A percentile compares a stretch with the other conserved stretches of the same genome.
phyloP scores from a whole-genome alignment of 83 land plant genomes.

The Diphasiastrum complanatum region DNA sequence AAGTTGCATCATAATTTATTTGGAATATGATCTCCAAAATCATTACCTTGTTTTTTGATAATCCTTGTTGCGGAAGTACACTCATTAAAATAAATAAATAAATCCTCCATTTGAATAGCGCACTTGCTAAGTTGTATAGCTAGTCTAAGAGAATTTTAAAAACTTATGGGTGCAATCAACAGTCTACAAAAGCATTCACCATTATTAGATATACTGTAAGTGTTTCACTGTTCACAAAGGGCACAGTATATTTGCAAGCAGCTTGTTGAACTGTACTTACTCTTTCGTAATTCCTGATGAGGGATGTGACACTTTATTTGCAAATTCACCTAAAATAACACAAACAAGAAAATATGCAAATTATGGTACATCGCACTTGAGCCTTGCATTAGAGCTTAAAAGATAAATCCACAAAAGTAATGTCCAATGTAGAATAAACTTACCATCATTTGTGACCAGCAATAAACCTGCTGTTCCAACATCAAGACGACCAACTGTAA shows the following conservation, averaged over 20 bases:
- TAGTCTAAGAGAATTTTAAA: too few relatives aligned
- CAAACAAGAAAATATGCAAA: background rate
- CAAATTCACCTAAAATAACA: constrained; percentile 82
- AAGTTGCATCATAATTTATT: too few relatives aligned
- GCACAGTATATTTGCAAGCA: background rate
- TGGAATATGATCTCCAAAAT: too few relatives aligned
- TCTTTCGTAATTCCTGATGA: constrained; percentile 84
- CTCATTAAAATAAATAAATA: too few relatives aligned
- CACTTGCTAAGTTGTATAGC: too few relatives aligned
- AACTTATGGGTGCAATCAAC: too few relatives aligned
- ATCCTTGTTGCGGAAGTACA: too few relatives aligned
- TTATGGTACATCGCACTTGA: background rate
- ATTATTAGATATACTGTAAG: background rate
- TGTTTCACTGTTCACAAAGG: background rate
- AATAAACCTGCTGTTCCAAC: constrained; percentile 94
- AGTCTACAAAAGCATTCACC: background rate
- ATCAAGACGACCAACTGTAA: constrained; percentile 97
- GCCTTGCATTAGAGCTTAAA: background rate
- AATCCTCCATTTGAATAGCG: too few relatives aligned
- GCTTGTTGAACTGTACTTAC: constrained; percentile 38
- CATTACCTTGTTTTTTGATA: too few relatives aligned
- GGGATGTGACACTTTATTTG: constrained; percentile 82
- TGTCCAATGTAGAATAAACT: background rate
- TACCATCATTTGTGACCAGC: constrained; percentile 97
- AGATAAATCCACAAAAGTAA: background rate